phyloP scores from a whole-genome alignment of 2,329 filamentous ascomycete genomes.

The Fusarium graminum region DNA sequence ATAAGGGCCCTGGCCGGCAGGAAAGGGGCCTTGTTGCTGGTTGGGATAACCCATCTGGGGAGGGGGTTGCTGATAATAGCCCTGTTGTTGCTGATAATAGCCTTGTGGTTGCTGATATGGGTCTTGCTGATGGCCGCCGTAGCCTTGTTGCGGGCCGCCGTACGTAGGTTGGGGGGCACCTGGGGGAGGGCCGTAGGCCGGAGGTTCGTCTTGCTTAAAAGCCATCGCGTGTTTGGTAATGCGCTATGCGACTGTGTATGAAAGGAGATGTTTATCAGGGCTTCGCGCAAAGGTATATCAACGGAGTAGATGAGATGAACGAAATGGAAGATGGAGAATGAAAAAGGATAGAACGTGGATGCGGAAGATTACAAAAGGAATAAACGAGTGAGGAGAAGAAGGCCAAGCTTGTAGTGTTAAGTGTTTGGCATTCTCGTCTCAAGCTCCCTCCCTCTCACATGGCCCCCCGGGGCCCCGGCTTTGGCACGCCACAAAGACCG shows the following conservation, averaged over 20 bases:
- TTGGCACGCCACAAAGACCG: slow-evolving; percentile 45
- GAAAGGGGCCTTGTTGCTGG: slow-evolving; percentile 53
- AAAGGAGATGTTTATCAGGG: slow-evolving; percentile 8
- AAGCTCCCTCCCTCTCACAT: slow-evolving; percentile 45
- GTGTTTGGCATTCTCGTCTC: slow-evolving; percentile 30
- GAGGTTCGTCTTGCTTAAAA: slow-evolving; percentile 63
- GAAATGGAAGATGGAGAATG: slow-evolving; percentile 1
- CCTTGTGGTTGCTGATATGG: slow-evolving; percentile 49
- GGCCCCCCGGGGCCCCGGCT: slow-evolving; percentile 15
- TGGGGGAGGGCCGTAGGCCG: slow-evolving; percentile 60
- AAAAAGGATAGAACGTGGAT: slow-evolving; percentile 20
- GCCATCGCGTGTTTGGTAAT: slow-evolving; percentile 38
- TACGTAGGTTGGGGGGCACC: slow-evolving; percentile 60
- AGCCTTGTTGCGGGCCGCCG: slow-evolving; percentile 48
- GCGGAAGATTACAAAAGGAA: slow-evolving; percentile 30
- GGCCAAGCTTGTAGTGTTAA: slow-evolving; percentile 29
- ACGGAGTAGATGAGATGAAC: slow-evolving; percentile 3
- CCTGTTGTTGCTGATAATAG: slow-evolving; percentile 32
- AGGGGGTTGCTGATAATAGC: slow-evolving; percentile 49
- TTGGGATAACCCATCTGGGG: slow-evolving; percentile 52
- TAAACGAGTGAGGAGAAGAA: slow-evolving; percentile 17
- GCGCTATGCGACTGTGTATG: slow-evolving; percentile 19
- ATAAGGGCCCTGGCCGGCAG: slow-evolving; percentile 54
- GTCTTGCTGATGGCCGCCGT: slow-evolving; percentile 57
- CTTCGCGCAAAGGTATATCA: slow-evolving; percentile 14